Conservation (phyloP, 1,284 basidiomycete species). For the Apiotrichum sp. region DNA sequence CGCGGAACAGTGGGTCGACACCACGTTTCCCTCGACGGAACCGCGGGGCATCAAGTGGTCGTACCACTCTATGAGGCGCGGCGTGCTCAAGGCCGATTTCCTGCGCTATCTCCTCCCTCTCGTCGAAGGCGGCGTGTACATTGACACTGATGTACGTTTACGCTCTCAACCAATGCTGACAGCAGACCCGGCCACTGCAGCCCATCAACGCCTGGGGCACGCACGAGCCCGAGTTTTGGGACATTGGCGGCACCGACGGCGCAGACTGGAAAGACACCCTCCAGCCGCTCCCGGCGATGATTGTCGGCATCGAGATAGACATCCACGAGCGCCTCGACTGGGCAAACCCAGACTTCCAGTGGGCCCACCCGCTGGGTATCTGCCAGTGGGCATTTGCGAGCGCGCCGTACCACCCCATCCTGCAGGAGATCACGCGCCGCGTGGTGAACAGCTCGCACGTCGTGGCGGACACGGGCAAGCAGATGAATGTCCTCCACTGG, state of each 20-base stretch:
- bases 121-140: conserved; percentile 47
- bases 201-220: conserved; percentile 41
- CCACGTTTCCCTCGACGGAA: conserved; percentile 28
- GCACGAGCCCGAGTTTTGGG: conserved; percentile 22
- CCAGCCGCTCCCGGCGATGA: conserved; percentile 33
- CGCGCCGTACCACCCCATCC: conserved; percentile 45
- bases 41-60: conserved; percentile 22
- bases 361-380: conserved; percentile 41
- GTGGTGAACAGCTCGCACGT: conserved; percentile 35
- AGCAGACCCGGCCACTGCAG: conserved; percentile 28
- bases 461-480: neutral
- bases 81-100: conserved; percentile 46
- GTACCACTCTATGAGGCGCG: conserved; percentile 40
- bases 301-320: conserved; percentile 47
- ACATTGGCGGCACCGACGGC: conserved; percentile 30
- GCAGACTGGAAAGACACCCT: conserved; percentile 18
- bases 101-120: conserved; percentile 46
- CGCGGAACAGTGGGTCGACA: conserved; percentile 35
- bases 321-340: conserved; percentile 32
- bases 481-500: conserved; percentile 43
- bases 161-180: neutral
- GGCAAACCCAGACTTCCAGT: conserved; percentile 15
- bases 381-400: conserved; percentile 47
- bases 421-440: conserved; percentile 42
- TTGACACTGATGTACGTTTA: conserved; percentile 32